Evolutionary conservation across 108 stramenopile genomes (phyloP), one percentile per base, ranked within the genome.

Genomic region (Nitzschia sp.): DNA sequence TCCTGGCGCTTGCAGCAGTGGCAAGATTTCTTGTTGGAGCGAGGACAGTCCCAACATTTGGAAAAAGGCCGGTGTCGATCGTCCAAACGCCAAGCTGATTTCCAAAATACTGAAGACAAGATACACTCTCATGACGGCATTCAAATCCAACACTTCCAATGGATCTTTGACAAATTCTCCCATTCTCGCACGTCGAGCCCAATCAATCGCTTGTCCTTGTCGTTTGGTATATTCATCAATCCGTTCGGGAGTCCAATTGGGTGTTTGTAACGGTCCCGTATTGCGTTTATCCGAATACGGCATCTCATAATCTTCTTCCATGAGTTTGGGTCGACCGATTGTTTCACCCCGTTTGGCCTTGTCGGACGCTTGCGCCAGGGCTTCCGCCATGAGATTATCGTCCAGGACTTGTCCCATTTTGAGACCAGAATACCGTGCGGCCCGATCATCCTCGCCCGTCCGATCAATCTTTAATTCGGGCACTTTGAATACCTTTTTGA

Each of bases 281-380:
- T 92, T 92, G 73, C 80, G 83, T 48, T 86, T 88, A 62, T 89
- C 87, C 27, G 88, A 78, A 77, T 84, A 92, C 11, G 91, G 88
- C 63, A 69, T 50, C 23, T 79, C 88, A 62, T 79, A 92, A 23
- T 77, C 76, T 64, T 91, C 87, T 65, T 89, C 88, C 50, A 56
- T 75, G 61, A 89, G 59, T 45, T 66, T 53, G n/a, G 83, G 72
- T 21, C 85, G 74, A n/a, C n/a, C n/a, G 59, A 89, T 55, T 5
- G 46, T 48, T 59, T 86, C 68, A 28, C 86, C 91, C 44, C 72
- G 69, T 68, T 82, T 77, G 9, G 71, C 58, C 62, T 88, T 92
- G 17, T 57, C 46, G 19, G 68, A 75, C 0, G 83, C 81, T 53
- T 69, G 53, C 26, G 83, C 80, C 57, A 92, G 73, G 3, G 83